phyloP scores from a whole-genome alignment of 2,329 filamentous ascomycete genomes.

The Huntiella bhutanensis region DNA sequence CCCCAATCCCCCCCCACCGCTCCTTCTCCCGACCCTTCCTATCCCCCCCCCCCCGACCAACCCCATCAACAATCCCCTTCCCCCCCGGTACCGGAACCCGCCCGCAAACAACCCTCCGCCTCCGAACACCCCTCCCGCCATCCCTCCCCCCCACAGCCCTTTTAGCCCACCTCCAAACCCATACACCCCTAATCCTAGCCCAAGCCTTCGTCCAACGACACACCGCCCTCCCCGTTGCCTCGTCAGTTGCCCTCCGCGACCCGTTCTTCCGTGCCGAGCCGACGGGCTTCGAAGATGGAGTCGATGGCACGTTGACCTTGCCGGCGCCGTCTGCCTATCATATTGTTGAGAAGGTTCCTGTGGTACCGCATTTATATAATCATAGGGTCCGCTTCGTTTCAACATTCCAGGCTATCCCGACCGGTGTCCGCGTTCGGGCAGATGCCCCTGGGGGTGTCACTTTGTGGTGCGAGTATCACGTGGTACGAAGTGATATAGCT shows the following conservation, averaged over 20 bases:
- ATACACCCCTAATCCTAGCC: slow-evolving; percentile 24
- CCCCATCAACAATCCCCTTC: slow-evolving; percentile 1
- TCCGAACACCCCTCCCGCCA: slow-evolving; percentile 24
- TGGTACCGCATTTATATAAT: slow-evolving; percentile 22
- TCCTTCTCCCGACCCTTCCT: too few relatives aligned
- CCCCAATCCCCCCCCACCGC: too few relatives aligned
- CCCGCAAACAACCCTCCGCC: slow-evolving; percentile 15
- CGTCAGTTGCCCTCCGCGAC: slow-evolving; percentile 21
- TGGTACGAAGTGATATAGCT: slow-evolving; percentile 4
- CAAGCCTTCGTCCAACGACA: slow-evolving; percentile 21
- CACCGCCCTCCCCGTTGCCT: slow-evolving; percentile 18
- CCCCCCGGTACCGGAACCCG: slow-evolving; percentile 18
- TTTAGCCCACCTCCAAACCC: slow-evolving; percentile 22
- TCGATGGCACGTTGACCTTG: neutral
- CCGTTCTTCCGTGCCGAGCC: slow-evolving; percentile 20
- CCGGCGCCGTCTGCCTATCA: slow-evolving; percentile 17
- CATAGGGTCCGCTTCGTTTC: slow-evolving; percentile 25
- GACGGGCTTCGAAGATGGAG: neutral
- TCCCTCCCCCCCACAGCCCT: slow-evolving; percentile 21
- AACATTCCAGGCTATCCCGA: slow-evolving; percentile 24
- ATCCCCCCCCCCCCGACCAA: too few relatives aligned
- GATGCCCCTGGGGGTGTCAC: slow-evolving; percentile 24
- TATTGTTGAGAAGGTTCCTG: slow-evolving; percentile 18
- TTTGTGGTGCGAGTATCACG: slow-evolving; percentile 21
- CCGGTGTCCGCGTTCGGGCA: slow-evolving; percentile 25